These are phyloP conservation scores for Fomitopsis betulina DNA, from an alignment of 1,284 basidiomycete genomes.

Conservation along the genomic window DNA sequence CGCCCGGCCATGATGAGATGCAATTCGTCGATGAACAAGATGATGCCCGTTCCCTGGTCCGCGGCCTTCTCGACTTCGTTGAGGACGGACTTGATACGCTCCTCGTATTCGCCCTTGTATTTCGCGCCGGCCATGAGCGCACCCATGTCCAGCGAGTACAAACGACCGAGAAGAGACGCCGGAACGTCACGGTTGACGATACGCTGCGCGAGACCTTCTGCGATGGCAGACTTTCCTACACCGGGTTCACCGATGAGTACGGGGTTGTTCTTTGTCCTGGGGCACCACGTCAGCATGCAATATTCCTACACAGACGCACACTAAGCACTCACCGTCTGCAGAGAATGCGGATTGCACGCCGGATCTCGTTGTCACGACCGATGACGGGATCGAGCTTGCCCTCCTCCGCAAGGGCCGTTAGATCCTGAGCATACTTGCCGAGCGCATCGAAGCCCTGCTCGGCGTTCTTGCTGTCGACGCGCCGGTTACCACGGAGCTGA, in stretches of 20 bases:
- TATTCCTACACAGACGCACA: not conserved
- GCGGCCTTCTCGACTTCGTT: slow-evolving; percentile 92
- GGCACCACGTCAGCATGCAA: not conserved
- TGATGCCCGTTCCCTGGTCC: slow-evolving; percentile 80
- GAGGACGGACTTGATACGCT: slow-evolving; percentile 91
- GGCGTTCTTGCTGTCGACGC: slow-evolving; percentile 78
- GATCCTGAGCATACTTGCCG: slow-evolving; percentile 80
- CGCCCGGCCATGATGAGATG: slow-evolving; percentile 90
- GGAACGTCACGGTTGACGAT: slow-evolving; percentile 96
- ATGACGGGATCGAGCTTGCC: slow-evolving; percentile 94
- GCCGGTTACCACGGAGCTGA: slow-evolving; percentile 75
- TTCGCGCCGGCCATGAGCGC: slow-evolving; percentile 95
- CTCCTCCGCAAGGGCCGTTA: slow-evolving; percentile 84
- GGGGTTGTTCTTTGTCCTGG: slow-evolving; percentile 87
- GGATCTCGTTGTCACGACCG: slow-evolving; percentile 87
- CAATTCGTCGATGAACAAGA: slow-evolving; percentile 94
- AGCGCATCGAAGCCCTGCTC: slow-evolving; percentile 88
- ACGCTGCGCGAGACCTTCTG: slow-evolving; percentile 94
- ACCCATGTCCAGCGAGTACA: slow-evolving; percentile 92
- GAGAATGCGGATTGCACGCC: slow-evolving; percentile 73
- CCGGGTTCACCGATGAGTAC: slow-evolving; percentile 93
- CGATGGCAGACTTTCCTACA: slow-evolving; percentile 92
- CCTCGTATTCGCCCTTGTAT: slow-evolving; percentile 97
- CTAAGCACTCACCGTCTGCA: slow-evolving; percentile 54
- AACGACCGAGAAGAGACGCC: slow-evolving; percentile 76